phyloP scores from a whole-genome alignment of 2,329 filamentous ascomycete species.

The Zelopaecilomyces penicillatus region DNA sequence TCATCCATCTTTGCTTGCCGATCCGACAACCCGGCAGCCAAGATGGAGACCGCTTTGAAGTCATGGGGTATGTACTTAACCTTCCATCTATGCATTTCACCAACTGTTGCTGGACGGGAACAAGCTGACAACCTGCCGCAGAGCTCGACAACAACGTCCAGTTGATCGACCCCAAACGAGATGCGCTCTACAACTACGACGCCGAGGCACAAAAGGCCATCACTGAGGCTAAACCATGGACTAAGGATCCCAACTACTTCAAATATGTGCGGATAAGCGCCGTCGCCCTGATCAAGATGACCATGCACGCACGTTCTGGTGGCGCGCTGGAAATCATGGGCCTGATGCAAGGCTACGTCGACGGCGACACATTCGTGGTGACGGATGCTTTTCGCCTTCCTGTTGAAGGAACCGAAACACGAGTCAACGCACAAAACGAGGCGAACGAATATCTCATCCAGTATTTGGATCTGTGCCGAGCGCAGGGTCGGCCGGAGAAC shows the following conservation, averaged over 20 bases:
- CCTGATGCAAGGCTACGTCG: conserved; percentile 91
- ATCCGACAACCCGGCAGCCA: not conserved
- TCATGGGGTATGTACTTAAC: conserved; percentile 17
- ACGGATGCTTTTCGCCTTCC: conserved; percentile 91
- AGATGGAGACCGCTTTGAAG: conserved; percentile 20
- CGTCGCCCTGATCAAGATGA: conserved; percentile 94
- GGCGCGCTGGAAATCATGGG: conserved; percentile 94
- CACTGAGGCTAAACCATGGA: conserved; percentile 63
- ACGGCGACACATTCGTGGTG: conserved; percentile 77
- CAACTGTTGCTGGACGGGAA: not conserved
- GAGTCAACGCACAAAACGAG: conserved; percentile 91
- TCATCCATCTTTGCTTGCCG: conserved; percentile 6
- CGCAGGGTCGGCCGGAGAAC: conserved; percentile 76
- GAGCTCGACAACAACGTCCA: conserved; percentile 82
- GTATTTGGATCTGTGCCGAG: conserved; percentile 68
- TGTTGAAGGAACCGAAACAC: conserved; percentile 96
- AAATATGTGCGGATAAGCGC: conserved; percentile 89
- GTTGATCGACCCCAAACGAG: conserved; percentile 76
- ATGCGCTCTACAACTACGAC: conserved; percentile 86
- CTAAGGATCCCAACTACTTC: conserved; percentile 74
- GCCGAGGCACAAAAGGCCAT: conserved; percentile 58
- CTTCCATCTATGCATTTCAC: not conserved
- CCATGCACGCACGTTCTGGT: conserved; percentile 96
- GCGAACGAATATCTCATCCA: conserved; percentile 96
- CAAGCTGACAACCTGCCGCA: conserved; percentile 25